Evolutionary conservation across 2,329 filamentous ascomycete species (phyloP).

Genomic region (Sclerotinia subarctica): DNA sequence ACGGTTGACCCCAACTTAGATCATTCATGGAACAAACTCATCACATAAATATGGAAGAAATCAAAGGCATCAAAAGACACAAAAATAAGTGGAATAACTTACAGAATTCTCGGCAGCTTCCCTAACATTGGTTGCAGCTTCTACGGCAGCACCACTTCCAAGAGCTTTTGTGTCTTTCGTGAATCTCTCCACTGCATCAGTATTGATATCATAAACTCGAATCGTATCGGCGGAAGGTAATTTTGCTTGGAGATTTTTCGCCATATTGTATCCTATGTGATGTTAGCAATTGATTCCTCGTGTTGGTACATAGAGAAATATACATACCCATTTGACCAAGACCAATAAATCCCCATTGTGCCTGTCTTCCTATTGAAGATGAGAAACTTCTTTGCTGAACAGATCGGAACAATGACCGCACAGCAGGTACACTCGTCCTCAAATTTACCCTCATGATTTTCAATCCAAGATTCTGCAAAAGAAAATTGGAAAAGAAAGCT

Average conservation of each 20-base stretch:
- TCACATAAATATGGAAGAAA: slow-evolving; percentile 30
- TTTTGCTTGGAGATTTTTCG: slow-evolving; percentile 65
- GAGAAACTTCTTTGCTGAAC: slow-evolving; percentile 44
- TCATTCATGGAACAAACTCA: slow-evolving; percentile 37
- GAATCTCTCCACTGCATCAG: slow-evolving; percentile 53
- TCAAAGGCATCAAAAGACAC: background rate
- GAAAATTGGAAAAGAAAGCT: background rate
- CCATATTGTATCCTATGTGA: slow-evolving; percentile 65
- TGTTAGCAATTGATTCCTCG: slow-evolving; percentile 25
- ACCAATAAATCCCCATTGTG: slow-evolving; percentile 58
- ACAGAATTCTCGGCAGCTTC: slow-evolving; percentile 67
- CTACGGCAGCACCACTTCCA: slow-evolving; percentile 46
- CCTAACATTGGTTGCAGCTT: slow-evolving; percentile 54
- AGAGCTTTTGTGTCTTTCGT: slow-evolving; percentile 44
- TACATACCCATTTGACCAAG: slow-evolving; percentile 58
- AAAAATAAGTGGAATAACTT: slow-evolving; percentile 39
- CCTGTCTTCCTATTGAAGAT: slow-evolving; percentile 43
- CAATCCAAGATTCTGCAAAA: background rate
- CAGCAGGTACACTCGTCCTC: slow-evolving; percentile 28
- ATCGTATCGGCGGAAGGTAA: slow-evolving; percentile 60
- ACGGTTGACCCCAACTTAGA: slow-evolving; percentile 37
- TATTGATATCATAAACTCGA: slow-evolving; percentile 64
- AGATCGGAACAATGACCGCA: slow-evolving; percentile 28
- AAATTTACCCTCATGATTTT: slow-evolving; percentile 33
- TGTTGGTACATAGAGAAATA: slow-evolving; percentile 21